Conservation (phyloP, 176 grass and related monocot species). For the Oryza officinalis region DNA sequence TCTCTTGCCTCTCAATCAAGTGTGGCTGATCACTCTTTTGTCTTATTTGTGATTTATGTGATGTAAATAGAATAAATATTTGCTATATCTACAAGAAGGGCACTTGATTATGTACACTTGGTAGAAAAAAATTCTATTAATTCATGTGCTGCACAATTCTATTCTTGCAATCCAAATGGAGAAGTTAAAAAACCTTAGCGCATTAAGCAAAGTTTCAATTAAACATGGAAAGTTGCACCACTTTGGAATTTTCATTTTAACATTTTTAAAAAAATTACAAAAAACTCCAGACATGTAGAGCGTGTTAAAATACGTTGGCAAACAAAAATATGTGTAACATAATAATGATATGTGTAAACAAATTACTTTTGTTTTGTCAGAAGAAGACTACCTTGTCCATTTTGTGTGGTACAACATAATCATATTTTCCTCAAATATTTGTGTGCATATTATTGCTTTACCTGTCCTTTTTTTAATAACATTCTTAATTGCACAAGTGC, state of each 20-base stretch:
- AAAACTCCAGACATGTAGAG: background rate
- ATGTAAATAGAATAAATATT: background rate
- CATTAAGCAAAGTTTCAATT: background rate
- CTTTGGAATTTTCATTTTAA: background rate
- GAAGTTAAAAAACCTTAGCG: background rate
- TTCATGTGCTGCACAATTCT: background rate
- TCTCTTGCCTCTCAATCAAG: background rate
- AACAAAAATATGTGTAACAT: no score
- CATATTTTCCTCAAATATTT: background rate
- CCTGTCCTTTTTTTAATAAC: background rate
- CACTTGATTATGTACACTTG: background rate
- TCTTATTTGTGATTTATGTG: background rate
- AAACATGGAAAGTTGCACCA: background rate
- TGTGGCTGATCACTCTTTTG: background rate
- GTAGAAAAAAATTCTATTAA: background rate
- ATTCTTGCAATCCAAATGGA: background rate
- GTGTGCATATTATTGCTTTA: background rate
- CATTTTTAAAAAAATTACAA: background rate
- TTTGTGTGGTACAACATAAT: background rate
- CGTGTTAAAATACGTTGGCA: background rate
- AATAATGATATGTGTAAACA: background rate
- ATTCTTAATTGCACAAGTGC: background rate
- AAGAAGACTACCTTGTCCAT: background rate
- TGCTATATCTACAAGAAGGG: background rate
- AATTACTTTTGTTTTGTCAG: background rate